Conservation (phyloP, 352 stramenopile genomes). For the Globisporangium rhizosaccharum region DNA sequence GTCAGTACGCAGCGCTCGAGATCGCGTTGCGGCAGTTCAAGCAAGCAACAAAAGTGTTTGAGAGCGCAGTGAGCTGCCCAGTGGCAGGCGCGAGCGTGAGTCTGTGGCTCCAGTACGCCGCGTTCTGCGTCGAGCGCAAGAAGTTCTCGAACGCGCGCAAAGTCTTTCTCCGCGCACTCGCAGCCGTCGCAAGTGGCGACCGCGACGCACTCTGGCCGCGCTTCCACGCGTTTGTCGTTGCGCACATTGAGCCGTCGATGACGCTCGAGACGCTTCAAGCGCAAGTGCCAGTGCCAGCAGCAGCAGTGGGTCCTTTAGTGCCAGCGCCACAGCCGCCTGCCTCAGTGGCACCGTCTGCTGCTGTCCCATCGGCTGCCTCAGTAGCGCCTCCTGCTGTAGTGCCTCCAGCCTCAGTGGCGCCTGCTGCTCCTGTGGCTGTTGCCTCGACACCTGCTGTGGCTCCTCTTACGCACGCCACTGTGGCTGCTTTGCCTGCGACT, state of each 20-base stretch:
- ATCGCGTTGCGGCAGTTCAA: conserved; percentile 82
- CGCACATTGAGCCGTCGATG: conserved; percentile 53
- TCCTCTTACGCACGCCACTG: background rate
- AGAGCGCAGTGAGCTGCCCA: conserved; percentile 46
- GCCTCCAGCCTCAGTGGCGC: too few relatives aligned
- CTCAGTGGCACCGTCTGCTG: background rate
- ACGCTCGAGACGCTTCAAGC: conserved; percentile 46
- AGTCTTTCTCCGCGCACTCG: conserved; percentile 58
- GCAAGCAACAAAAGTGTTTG: conserved; percentile 77
- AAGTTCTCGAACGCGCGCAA: conserved; percentile 76
- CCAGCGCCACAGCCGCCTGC: background rate
- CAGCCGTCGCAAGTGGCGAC: conserved; percentile 24
- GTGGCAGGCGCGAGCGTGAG: conserved; percentile 27
- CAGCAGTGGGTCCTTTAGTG: background rate
- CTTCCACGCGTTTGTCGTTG: conserved; percentile 62
- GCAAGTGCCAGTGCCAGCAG: conserved; percentile 38
- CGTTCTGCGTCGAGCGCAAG: conserved; percentile 68
- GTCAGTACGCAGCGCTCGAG: conserved; percentile 65
- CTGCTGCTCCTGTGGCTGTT: too few relatives aligned
- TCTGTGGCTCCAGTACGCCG: conserved; percentile 63
- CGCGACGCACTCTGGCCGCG: conserved; percentile 35
- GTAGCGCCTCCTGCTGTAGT: conserved; percentile 7
- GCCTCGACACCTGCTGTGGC: conserved; percentile 1
- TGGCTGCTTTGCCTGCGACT: too few relatives aligned
- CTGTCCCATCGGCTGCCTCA: background rate